Conservation (phyloP, 345 rosid genomes). For the Iberis pinnata region DNA sequence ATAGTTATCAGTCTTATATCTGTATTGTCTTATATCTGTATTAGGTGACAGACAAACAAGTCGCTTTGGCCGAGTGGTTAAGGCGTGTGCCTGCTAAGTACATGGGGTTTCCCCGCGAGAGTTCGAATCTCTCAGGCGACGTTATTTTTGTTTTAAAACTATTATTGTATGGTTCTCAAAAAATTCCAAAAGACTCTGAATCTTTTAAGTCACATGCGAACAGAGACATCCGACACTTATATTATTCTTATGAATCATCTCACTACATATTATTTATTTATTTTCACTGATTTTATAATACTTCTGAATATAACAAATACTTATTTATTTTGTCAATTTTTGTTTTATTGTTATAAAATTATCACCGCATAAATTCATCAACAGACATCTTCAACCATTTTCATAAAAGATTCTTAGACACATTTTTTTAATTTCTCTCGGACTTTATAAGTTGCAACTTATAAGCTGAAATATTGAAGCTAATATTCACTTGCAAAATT, state of each 20-base stretch:
- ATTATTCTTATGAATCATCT: constrained; percentile 17
- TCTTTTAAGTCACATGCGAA: constrained; percentile 29
- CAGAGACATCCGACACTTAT: constrained; percentile 24
- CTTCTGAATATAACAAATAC: too few relatives aligned
- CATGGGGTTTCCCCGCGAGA: constrained; percentile 66
- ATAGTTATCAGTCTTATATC: too few relatives aligned
- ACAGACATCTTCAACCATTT: constrained; percentile 12
- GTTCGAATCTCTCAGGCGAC: constrained; percentile 80
- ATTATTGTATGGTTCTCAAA: too few relatives aligned
- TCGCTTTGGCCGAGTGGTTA: constrained; percentile 60
- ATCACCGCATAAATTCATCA: constrained; percentile 1
- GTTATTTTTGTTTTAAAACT: too few relatives aligned
- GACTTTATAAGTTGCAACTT: too few relatives aligned
- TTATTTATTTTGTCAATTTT: too few relatives aligned
- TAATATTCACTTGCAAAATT: too few relatives aligned
- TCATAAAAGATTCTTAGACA: neutral
- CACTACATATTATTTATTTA: neutral
- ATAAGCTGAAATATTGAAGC: neutral
- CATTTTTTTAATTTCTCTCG: too few relatives aligned
- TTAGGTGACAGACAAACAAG: too few relatives aligned
- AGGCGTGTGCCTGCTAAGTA: constrained; percentile 62
- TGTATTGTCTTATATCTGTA: too few relatives aligned
- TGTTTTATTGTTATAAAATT: too few relatives aligned
- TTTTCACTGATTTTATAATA: constrained; percentile 3
- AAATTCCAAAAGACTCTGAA: too few relatives aligned